phyloP scores from a whole-genome alignment of 345 rosid genomes.

The Orychophragmus violaceus region DNA sequence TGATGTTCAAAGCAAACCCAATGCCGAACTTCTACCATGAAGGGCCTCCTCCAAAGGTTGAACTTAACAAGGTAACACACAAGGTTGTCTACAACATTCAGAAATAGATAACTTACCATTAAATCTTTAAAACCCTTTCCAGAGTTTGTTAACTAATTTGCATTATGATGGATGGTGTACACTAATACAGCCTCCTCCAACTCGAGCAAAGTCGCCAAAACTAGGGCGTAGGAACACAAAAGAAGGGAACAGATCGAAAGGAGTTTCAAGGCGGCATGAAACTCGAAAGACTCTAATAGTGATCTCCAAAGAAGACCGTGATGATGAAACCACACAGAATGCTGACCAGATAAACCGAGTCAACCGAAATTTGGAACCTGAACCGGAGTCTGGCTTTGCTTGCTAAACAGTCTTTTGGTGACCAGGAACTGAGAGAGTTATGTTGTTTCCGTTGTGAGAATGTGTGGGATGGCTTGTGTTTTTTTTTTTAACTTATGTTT shows the following conservation, averaged over 20 bases:
- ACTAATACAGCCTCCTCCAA: slow-evolving; percentile 64
- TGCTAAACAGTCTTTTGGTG: slow-evolving; percentile 5
- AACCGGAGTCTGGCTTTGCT: slow-evolving; percentile 14
- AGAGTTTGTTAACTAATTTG: slow-evolving; percentile 1
- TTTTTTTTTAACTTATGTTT: slow-evolving; percentile 6
- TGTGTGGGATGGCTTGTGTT: slow-evolving; percentile 10
- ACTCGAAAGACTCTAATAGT: slow-evolving; percentile 35
- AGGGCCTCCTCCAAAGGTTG: slow-evolving; percentile 82
- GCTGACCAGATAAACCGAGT: slow-evolving; percentile 29
- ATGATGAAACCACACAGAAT: slow-evolving; percentile 13
- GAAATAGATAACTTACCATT: neutral
- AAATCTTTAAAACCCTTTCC: neutral
- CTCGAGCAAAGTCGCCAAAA: slow-evolving; percentile 80
- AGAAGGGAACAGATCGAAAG: slow-evolving; percentile 39
- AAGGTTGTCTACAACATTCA: slow-evolving; percentile 29
- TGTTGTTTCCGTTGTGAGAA: slow-evolving; percentile 11
- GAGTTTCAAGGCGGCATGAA: slow-evolving; percentile 18
- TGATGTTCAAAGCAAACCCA: slow-evolving; percentile 75
- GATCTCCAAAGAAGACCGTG: slow-evolving; percentile 28
- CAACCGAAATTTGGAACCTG: slow-evolving; percentile 28
- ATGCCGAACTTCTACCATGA: slow-evolving; percentile 87
- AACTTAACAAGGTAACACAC: slow-evolving; percentile 73
- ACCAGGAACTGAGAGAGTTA: neutral
- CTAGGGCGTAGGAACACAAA: slow-evolving; percentile 64
- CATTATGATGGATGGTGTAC: neutral